Evolutionary conservation across 805 yeast genomes (phyloP).

Genomic region (Hermanozyma aechmeae): DNA sequence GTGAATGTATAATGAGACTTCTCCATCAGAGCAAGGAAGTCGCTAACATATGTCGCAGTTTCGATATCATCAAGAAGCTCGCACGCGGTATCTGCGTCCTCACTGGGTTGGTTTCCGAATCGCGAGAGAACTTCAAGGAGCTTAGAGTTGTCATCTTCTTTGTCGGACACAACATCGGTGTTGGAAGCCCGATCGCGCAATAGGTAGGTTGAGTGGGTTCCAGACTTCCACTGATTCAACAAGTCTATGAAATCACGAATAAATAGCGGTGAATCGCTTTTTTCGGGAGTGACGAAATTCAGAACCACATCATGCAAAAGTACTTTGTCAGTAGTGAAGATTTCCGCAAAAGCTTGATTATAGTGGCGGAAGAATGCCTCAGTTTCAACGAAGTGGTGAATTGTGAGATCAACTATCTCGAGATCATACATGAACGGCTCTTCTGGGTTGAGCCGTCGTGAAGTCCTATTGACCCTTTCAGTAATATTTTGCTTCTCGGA

Average conservation of each 20-base stretch:
- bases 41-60: conserved; percentile 4
- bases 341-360: conserved; percentile 7
- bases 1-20: conserved; percentile 12
- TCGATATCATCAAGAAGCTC: conserved; percentile 4
- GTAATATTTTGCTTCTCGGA: too few relatives aligned
- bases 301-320: conserved; percentile 6
- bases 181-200: too few relatives aligned
- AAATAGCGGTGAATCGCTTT: conserved; percentile 4
- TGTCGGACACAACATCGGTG: conserved; percentile 1
- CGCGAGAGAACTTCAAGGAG: conserved; percentile 27
- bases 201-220: too few relatives aligned
- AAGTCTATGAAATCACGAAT: conserved; percentile 13
- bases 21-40: conserved; percentile 7
- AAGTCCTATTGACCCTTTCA: conserved; percentile 10
- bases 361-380: conserved; percentile 14
- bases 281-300: conserved; percentile 3
- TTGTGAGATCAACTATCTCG: conserved; percentile 14
- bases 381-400: conserved; percentile 18
- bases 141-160: conserved; percentile 21
- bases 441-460: conserved; percentile 21
- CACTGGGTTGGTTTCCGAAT: conserved; percentile 14
- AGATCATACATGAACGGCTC: conserved; percentile 12
- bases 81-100: conserved; percentile 1
- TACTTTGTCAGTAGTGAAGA: conserved; percentile 1
- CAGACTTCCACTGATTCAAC: conserved; percentile 20